A percentile compares a stretch with the other conserved stretches of the same genome.
Evolutionary conservation across 2,329 filamentous ascomycete genomes (phyloP).

Genomic region (Claviceps humidiphila): DNA sequence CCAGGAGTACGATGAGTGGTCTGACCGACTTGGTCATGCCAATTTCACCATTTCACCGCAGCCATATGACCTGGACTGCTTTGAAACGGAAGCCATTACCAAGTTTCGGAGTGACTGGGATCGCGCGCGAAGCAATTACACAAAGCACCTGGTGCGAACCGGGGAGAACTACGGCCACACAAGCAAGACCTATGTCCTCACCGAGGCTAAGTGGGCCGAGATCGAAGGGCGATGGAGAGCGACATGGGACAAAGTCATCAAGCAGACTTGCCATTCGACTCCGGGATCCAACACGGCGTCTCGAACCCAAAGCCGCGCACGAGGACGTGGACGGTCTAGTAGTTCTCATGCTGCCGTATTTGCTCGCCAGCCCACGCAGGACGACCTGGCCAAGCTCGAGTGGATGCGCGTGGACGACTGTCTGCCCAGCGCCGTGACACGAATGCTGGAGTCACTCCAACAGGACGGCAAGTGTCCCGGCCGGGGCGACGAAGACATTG

Average conservation of each 20-base stretch:
- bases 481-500: conserved; percentile 81
- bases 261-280: conserved; percentile 26
- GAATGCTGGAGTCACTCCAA: conserved; percentile 53
- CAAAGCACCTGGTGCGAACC: conserved; percentile 75
- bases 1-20: conserved; percentile 68
- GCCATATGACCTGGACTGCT: conserved; percentile 57
- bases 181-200: conserved; percentile 76
- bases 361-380: conserved; percentile 17
- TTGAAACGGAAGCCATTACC: conserved; percentile 43
- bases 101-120: conserved; percentile 72
- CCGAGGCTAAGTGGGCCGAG: conserved; percentile 77
- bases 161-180: conserved; percentile 84
- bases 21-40: conserved; percentile 72
- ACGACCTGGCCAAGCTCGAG: conserved; percentile 29
- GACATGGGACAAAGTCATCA: conserved; percentile 52
- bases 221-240: conserved; percentile 63
- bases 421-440: conserved; percentile 52
- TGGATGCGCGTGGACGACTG: conserved; percentile 37
- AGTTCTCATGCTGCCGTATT: conserved; percentile 28
- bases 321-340: conserved; percentile 23
- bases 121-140: conserved; percentile 69
- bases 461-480: conserved; percentile 75
- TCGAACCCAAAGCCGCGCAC: conserved; percentile 27
- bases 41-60: conserved; percentile 81
- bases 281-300: conserved; percentile 15